A percentile compares a stretch with the other conserved stretches of the same genome.
Conservation (phyloP, 805 yeast genomes). For the Pichia ethanolica region DNA sequence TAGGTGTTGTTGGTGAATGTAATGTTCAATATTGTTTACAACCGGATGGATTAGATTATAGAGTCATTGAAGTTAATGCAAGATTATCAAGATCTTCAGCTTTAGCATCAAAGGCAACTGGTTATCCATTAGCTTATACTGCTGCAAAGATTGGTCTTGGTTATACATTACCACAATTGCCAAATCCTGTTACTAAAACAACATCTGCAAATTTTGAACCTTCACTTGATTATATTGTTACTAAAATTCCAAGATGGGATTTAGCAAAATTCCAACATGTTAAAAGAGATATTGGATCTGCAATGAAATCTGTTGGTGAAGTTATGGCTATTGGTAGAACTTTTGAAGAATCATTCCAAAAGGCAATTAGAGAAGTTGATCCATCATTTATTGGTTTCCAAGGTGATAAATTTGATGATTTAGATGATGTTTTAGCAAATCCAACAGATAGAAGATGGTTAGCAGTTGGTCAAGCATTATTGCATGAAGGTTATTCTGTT, state of each 20-base stretch:
- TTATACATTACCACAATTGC: conserved; percentile 88
- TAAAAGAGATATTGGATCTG: conserved; percentile 85
- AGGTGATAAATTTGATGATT: conserved; percentile 69
- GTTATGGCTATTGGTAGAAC: conserved; percentile 98
- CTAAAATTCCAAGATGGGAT: conserved; percentile 99
- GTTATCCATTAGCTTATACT: conserved; percentile 96
- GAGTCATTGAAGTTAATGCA: conserved; percentile 97
- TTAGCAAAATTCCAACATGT: conserved; percentile 92
- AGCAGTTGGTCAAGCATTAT: conserved; percentile 95
- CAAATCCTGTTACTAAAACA: conserved; percentile 93
- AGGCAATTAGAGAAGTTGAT: conserved; percentile 93
- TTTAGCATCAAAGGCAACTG: conserved; percentile 96
- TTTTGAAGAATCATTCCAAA: conserved; percentile 95
- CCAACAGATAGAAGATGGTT: conserved; percentile 97
- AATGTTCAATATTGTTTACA: conserved; percentile 95
- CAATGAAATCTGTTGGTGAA: conserved; percentile 99
- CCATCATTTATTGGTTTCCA: conserved; percentile 89
- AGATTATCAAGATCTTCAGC: conserved; percentile 96
- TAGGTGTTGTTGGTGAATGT: conserved; percentile 99
- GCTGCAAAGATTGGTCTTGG: conserved; percentile 97
- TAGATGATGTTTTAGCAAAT: conserved; percentile 68
- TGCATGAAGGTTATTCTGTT: conserved; percentile 85
- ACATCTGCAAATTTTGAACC: conserved; percentile 98
- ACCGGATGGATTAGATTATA: conserved; percentile 91
- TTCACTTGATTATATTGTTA: conserved; percentile 90